Conservation (phyloP, 2,329 filamentous ascomycete genomes). For the Exophiala sp. region DNA sequence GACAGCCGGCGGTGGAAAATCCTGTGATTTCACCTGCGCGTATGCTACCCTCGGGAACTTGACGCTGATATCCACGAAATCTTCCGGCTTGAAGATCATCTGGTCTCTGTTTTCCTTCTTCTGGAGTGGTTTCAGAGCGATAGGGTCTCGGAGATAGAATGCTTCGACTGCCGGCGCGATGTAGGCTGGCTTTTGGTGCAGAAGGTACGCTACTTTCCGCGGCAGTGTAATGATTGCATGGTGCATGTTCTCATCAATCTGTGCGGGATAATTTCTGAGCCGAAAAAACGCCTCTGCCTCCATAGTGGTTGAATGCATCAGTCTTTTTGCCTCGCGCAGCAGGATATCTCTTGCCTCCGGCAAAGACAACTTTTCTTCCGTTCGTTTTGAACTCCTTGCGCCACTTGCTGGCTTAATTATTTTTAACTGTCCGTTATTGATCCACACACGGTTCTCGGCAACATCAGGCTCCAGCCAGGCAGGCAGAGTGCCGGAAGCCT, state of each 20-base stretch:
- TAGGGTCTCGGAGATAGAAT: slow-evolving; percentile 84
- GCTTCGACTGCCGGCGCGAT: slow-evolving; percentile 80
- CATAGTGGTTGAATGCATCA: slow-evolving; percentile 67
- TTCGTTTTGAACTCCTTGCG: slow-evolving; percentile 37
- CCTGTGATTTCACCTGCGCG: slow-evolving; percentile 82
- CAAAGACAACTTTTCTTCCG: slow-evolving; percentile 51
- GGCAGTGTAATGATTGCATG: slow-evolving; percentile 68
- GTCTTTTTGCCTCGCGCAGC: slow-evolving; percentile 47
- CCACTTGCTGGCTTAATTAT: slow-evolving; percentile 59
- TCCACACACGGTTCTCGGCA: slow-evolving; percentile 83
- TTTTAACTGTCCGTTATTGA: slow-evolving; percentile 67
- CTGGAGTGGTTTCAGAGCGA: slow-evolving; percentile 64
- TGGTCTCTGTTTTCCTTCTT: slow-evolving; percentile 45
- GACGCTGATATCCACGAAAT: slow-evolving; percentile 72
- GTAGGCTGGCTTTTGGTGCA: slow-evolving; percentile 67
- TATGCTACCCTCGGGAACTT: slow-evolving; percentile 84
- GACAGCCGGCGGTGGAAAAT: slow-evolving; percentile 61
- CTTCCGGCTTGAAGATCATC: slow-evolving; percentile 65
- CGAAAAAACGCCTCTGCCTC: slow-evolving; percentile 90
- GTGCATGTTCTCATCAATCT: slow-evolving; percentile 71
- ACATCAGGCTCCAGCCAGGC: slow-evolving; percentile 89
- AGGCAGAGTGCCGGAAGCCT: slow-evolving; percentile 82
- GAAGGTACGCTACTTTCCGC: slow-evolving; percentile 70
- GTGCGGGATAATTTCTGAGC: slow-evolving; percentile 71
- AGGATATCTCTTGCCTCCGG: slow-evolving; percentile 60